A percentile compares a stretch with the other conserved stretches of the same genome.
Conservation (phyloP, 257 asterid species). For the Fraxinus americana region DNA sequence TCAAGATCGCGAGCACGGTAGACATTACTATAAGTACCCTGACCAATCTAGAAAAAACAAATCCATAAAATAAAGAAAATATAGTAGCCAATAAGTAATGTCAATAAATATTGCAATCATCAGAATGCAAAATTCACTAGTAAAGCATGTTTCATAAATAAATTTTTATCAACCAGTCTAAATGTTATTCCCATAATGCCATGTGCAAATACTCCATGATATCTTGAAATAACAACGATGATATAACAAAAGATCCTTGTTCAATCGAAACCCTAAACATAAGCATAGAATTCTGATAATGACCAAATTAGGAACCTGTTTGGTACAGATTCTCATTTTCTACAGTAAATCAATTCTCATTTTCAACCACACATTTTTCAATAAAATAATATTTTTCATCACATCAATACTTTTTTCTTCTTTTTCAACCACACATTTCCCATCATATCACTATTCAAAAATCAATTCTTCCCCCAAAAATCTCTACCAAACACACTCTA, state of each 20-base stretch:
- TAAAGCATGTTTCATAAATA: not conserved
- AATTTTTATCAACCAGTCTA: not conserved
- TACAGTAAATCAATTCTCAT: too few relatives aligned
- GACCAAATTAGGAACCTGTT: not conserved
- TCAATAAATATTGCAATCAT: not conserved
- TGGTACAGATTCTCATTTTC: too few relatives aligned
- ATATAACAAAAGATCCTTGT: not conserved
- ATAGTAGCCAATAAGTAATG: slow-evolving; percentile 19
- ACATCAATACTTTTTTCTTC: too few relatives aligned
- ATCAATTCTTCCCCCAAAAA: too few relatives aligned
- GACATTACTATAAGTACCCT: slow-evolving; percentile 93
- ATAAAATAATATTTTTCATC: too few relatives aligned
- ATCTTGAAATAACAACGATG: not conserved
- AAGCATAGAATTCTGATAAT: not conserved
- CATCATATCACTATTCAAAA: too few relatives aligned
- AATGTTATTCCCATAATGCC: not conserved
- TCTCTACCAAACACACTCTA: too few relatives aligned
- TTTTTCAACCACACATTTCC: too few relatives aligned
- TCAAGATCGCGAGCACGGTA: slow-evolving; percentile 93
- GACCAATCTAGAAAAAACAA: slow-evolving; percentile 67
- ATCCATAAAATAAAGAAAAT: slow-evolving; percentile 6
- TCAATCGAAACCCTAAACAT: not conserved
- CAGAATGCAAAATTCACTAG: not conserved
- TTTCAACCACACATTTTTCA: too few relatives aligned
- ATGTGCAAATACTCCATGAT: not conserved